A percentile compares a stretch with the other conserved stretches of the same genome.
phyloP scores from a whole-genome alignment of 129 eudicot species.

The Flaveria trinervia region DNA sequence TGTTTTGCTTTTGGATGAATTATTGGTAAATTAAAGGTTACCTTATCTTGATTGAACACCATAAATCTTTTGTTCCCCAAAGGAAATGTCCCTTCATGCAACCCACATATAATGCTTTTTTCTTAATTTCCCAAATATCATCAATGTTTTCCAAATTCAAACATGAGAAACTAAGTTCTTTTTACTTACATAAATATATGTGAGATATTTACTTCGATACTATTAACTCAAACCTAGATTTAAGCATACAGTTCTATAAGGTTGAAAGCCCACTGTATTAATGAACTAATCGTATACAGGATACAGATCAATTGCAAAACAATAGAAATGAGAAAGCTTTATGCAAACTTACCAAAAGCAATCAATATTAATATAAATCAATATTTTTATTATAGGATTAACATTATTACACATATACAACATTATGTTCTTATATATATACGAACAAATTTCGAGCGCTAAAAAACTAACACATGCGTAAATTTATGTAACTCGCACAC shows the following conservation, averaged over 20 bases:
- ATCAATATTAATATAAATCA: too few species aligned
- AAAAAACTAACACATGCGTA: too few species aligned
- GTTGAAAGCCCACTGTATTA: not conserved
- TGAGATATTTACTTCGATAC: not conserved
- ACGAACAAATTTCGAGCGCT: too few species aligned
- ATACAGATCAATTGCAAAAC: too few species aligned
- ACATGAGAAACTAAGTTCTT: not conserved
- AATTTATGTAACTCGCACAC: too few species aligned
- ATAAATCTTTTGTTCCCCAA: constrained; percentile 27
- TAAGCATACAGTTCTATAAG: not conserved
- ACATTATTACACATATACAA: too few species aligned
- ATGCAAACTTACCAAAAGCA: too few species aligned
- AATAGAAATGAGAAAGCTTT: too few species aligned
- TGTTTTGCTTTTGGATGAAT: constrained; percentile 15
- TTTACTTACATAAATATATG: not conserved
- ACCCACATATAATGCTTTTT: constrained; percentile 8
- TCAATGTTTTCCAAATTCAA: not conserved
- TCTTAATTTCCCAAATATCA: constrained; percentile 12
- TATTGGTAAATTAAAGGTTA: constrained; percentile 26
- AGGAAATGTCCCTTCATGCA: constrained; percentile 17
- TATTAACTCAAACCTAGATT: not conserved
- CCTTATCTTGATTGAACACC: constrained; percentile 36
- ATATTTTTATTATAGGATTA: too few species aligned
- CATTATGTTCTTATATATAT: too few species aligned
- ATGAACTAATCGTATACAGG: too few species aligned